Conservation (phyloP, 2,329 filamentous ascomycete genomes). For the Niveomyces coronatus region DNA sequence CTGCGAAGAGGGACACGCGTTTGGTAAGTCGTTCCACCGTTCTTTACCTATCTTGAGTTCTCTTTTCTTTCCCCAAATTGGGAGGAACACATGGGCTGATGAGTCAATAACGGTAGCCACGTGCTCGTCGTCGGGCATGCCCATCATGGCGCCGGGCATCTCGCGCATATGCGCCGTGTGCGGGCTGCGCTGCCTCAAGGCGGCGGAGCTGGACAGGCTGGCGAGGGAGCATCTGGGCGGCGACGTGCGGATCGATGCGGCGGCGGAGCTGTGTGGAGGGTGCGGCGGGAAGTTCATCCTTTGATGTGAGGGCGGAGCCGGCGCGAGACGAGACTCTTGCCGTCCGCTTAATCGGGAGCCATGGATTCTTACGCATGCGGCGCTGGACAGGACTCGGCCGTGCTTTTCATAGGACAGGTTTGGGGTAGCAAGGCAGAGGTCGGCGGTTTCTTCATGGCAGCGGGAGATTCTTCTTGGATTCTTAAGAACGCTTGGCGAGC, state of each 20-base stretch:
- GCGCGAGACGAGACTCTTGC: not conserved
- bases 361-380: too few relatives aligned
- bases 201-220: conserved; percentile 28
- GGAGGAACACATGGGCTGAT: not conserved
- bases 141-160: conserved; percentile 42
- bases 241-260: conserved; percentile 19
- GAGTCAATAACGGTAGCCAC: conserved; percentile 23
- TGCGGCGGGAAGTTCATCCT: conserved; percentile 34
- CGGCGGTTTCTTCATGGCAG: too few relatives aligned
- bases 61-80: too few relatives aligned
- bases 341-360: not conserved
- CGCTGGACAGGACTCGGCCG: too few relatives aligned
- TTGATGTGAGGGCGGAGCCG: too few relatives aligned
- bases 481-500: too few relatives aligned
- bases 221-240: conserved; percentile 21
- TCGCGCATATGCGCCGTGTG: conserved; percentile 47
- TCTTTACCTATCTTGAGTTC: not conserved
- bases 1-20: conserved; percentile 30
- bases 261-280: conserved; percentile 27
- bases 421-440: too few relatives aligned
- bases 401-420: too few relatives aligned
- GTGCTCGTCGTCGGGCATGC: conserved; percentile 43
- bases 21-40: conserved; percentile 22
- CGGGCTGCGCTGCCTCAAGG: conserved; percentile 37
- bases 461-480: too few relatives aligned